A percentile compares a stretch with the other conserved stretches of the same genome.
Conservation (phyloP, 768 basidiomycete species). For the Leccinellum albellum region DNA sequence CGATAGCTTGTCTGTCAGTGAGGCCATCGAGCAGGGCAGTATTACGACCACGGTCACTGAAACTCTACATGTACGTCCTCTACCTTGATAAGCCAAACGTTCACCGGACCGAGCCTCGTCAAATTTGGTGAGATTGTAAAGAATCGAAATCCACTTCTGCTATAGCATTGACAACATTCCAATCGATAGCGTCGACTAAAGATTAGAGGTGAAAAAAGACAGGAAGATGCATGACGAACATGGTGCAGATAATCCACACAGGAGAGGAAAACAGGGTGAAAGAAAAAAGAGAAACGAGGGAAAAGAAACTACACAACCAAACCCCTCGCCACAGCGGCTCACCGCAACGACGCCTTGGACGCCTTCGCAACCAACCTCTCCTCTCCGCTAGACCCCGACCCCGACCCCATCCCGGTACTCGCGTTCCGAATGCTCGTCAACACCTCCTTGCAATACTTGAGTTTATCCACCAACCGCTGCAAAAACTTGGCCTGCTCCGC, state of each 20-base stretch:
- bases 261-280: not conserved
- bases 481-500: conserved; percentile 58
- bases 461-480: conserved; percentile 67
- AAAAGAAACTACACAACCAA: not conserved
- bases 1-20: too few species aligned
- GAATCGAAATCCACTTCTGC: not conserved
- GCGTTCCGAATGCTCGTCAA: conserved; percentile 65
- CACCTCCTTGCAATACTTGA: conserved; percentile 86
- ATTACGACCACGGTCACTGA: too few species aligned
- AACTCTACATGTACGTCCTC: too few species aligned
- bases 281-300: not conserved
- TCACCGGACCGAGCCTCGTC: not conserved
- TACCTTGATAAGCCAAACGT: too few species aligned
- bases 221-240: too few species aligned
- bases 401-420: conserved; percentile 38
- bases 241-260: not conserved
- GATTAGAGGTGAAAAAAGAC: too few species aligned
- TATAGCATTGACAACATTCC: not conserved
- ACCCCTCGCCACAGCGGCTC: too few species aligned
- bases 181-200: too few species aligned
- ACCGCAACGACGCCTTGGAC: conserved; percentile 20
- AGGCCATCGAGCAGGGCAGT: too few species aligned
- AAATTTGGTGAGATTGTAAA: not conserved
- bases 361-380: conserved; percentile 13
- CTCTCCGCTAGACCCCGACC: conserved; percentile 11